These are phyloP conservation scores for Phialophora macrospora DNA, from an alignment of 2,329 filamentous ascomycete genomes.

Conservation along the genomic window DNA sequence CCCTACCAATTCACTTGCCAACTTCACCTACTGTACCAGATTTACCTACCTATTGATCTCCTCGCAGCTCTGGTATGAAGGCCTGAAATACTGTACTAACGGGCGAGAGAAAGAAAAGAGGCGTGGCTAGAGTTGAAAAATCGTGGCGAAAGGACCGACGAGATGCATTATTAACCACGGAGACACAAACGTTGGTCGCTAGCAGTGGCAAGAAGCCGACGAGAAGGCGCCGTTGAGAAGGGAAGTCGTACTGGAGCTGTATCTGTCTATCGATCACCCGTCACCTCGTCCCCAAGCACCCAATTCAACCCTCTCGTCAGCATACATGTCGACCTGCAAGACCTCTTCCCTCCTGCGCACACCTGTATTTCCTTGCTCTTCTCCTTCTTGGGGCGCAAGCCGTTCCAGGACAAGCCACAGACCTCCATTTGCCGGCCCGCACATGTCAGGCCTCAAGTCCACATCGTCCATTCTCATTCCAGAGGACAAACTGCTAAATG, in stretches of 20 bases:
- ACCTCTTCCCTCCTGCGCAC: conserved; percentile 40
- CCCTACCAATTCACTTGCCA: too few relatives aligned
- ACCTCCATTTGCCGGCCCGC: conserved; percentile 55
- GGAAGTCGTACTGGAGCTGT: not conserved
- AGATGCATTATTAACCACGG: not conserved
- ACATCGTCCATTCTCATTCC: conserved; percentile 74
- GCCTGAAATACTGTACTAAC: not conserved
- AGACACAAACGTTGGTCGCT: not conserved
- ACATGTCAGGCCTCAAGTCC: conserved; percentile 70
- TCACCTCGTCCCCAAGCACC: conserved; percentile 38
- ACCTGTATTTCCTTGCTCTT: conserved; percentile 40
- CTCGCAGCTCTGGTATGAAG: too few relatives aligned
- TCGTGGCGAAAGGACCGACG: not conserved
- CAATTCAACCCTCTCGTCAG: conserved; percentile 52
- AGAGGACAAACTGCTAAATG: conserved; percentile 70
- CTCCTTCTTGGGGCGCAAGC: conserved; percentile 51
- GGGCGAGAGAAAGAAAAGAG: not conserved
- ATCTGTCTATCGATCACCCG: conserved; percentile 15
- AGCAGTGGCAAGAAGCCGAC: not conserved
- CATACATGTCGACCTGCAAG: conserved; percentile 49
- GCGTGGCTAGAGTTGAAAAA: not conserved
- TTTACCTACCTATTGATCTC: too few relatives aligned
- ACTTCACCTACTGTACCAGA: too few relatives aligned
- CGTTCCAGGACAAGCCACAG: conserved; percentile 84
- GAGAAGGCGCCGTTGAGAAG: not conserved